Evolutionary conservation across 1,284 basidiomycete genomes (phyloP).

Genomic region (Papiliotrema laurentii): DNA sequence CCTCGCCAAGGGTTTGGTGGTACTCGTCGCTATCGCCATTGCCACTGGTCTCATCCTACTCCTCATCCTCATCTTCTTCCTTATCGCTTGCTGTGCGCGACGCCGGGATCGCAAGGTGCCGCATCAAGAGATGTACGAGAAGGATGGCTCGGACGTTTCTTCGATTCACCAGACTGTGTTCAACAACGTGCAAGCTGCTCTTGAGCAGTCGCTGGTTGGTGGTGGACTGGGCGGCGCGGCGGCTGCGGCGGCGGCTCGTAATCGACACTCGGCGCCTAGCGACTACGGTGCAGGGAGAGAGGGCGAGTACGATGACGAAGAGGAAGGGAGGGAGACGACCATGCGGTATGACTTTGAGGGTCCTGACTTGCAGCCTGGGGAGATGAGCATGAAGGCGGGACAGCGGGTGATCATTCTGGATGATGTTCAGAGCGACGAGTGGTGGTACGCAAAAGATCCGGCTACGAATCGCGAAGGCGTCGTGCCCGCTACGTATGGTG

Average conservation of each 20-base stretch:
- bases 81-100: conserved; percentile 57
- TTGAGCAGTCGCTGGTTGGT: conserved; percentile 41
- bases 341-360: conserved; percentile 44
- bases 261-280: conserved; percentile 3
- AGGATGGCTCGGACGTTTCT: conserved; percentile 56
- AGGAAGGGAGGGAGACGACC: conserved; percentile 39
- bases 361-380: conserved; percentile 38
- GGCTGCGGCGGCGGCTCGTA: conserved; percentile 24
- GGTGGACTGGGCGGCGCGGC: conserved; percentile 53
- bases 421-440: conserved; percentile 54
- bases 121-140: conserved; percentile 52
- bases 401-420: conserved; percentile 38
- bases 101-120: conserved; percentile 54
- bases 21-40: conserved; percentile 95
- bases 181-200: conserved; percentile 83
- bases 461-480: conserved; percentile 75
- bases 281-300: conserved; percentile 38
- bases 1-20: conserved; percentile 86
- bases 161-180: conserved; percentile 65
- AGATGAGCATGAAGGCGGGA: conserved; percentile 42
- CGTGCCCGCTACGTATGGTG: conserved; percentile 72
- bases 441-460: conserved; percentile 85
- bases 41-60: conserved; percentile 92
- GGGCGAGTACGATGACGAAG: conserved; percentile 55
- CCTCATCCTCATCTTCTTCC: conserved; percentile 81